These are phyloP conservation scores for Phytophthora pini DNA, from an alignment of 352 stramenopile species.

Conservation along the genomic window DNA sequence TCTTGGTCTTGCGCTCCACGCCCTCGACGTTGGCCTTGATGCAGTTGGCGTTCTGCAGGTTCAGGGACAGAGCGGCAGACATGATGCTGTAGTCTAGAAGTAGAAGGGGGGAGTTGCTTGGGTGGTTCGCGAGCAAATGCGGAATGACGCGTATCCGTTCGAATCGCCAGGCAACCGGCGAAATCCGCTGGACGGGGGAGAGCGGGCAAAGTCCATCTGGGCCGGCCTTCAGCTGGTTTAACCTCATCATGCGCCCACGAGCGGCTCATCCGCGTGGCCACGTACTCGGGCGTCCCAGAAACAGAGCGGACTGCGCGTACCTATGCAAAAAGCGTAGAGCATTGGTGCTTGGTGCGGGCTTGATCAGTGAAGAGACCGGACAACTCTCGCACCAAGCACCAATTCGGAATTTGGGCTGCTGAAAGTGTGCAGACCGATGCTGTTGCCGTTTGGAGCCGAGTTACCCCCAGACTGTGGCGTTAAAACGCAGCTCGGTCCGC, in stretches of 20 bases:
- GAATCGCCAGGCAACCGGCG: constrained; percentile 2
- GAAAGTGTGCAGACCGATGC: neutral
- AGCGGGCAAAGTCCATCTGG: constrained; percentile 16
- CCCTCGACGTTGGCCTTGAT: constrained; percentile 31
- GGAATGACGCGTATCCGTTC: constrained; percentile 21
- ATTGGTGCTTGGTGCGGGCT: constrained; percentile 11
- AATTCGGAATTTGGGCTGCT: neutral
- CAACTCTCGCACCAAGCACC: constrained; percentile 14
- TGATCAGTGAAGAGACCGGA: constrained; percentile 1
- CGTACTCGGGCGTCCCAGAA: constrained; percentile 2
- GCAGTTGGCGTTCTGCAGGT: constrained; percentile 25
- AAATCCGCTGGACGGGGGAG: constrained; percentile 34
- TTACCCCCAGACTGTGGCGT: no score
- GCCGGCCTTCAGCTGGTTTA: constrained; percentile 20
- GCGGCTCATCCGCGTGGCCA: constrained; percentile 6
- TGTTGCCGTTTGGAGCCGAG: neutral
- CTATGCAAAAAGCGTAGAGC: constrained; percentile 30
- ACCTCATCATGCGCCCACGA: constrained; percentile 7
- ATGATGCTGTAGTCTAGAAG: constrained; percentile 9
- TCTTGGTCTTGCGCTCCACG: constrained; percentile 86
- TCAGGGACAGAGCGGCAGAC: constrained; percentile 25
- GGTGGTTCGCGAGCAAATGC: constrained; percentile 28
- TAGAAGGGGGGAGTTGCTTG: constrained; percentile 14
- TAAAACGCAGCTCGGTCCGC: no score
- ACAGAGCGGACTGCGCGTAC: constrained; percentile 11